phyloP scores from a whole-genome alignment of 2,329 filamentous ascomycete genomes.

The Lachnellula hyalina region DNA sequence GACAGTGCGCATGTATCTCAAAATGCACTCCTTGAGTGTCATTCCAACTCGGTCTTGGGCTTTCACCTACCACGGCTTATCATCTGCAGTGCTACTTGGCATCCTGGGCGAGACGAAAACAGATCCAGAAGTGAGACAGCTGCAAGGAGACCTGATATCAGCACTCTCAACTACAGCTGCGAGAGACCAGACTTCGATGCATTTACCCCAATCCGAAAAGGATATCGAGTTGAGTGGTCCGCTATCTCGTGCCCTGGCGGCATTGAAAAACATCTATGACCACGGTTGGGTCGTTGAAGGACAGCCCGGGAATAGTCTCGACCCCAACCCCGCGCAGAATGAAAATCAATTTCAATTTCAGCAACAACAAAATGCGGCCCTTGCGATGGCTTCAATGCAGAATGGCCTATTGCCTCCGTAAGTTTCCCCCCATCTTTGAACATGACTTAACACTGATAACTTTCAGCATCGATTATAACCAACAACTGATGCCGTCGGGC shows the following conservation, averaged over 20 bases:
- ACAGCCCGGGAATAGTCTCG: conserved; percentile 6
- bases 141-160: conserved; percentile 59
- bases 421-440: conserved; percentile 1
- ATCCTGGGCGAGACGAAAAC: conserved; percentile 59
- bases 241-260: conserved; percentile 54
- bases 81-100: conserved; percentile 58
- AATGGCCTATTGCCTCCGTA: conserved; percentile 41
- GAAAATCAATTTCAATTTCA: conserved; percentile 25
- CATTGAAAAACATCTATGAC: conserved; percentile 61
- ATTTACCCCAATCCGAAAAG: conserved; percentile 22
- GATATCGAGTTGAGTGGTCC: conserved; percentile 42
- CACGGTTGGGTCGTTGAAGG: conserved; percentile 53
- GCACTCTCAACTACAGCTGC: conserved; percentile 59
- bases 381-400: conserved; percentile 62
- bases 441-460: not conserved
- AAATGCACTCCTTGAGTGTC: conserved; percentile 63
- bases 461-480: conserved; percentile 35
- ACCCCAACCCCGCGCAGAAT: conserved; percentile 9
- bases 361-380: conserved; percentile 52
- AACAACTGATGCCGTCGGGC: conserved; percentile 33
- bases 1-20: conserved; percentile 63
- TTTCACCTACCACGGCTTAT: conserved; percentile 62
- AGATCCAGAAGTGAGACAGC: conserved; percentile 56
- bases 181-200: conserved; percentile 42
- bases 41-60: conserved; percentile 64